Conservation (phyloP, 108 stramenopile species). For the Schizochytrium sp. region DNA sequence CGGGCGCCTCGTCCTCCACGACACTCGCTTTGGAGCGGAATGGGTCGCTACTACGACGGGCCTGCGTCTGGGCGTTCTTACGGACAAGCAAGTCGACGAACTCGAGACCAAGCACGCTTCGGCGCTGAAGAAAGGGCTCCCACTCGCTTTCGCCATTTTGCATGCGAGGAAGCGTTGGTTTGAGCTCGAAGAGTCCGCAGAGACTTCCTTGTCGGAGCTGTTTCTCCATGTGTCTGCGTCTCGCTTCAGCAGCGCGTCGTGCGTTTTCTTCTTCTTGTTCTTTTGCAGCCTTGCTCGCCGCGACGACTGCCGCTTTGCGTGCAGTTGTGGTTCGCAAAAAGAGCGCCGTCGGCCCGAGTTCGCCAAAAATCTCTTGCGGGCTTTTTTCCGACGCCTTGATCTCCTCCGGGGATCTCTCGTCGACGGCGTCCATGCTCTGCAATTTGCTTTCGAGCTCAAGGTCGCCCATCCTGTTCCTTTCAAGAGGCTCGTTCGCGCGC, state of each 20-base stretch:
- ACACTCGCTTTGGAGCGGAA: background rate
- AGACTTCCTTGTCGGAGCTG: background rate
- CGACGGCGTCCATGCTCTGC: background rate
- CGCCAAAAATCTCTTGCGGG: background rate
- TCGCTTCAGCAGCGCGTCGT: background rate
- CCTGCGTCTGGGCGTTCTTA: no score
- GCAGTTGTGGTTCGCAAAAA: conserved; percentile 1
- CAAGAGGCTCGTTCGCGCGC: no score
- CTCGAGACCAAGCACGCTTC: background rate
- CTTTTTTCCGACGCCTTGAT: background rate
- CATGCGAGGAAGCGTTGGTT: background rate
- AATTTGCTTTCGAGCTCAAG: background rate
- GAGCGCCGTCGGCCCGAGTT: conserved; percentile 1
- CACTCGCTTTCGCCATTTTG: background rate
- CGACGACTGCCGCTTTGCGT: background rate
- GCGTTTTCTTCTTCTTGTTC: background rate
- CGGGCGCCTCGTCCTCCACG: background rate
- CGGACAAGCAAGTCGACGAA: background rate
- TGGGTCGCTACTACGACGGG: no score
- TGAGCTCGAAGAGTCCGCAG: background rate
- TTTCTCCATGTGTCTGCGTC: background rate
- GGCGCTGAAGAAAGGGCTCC: background rate
- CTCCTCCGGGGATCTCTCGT: background rate
- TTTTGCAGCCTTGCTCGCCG: background rate
- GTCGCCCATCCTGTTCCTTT: no score